Percentiles rank a stretch among this genome's conserved stretches.
Conservation (phyloP, 148 eudicot genomes). For the Oxyria digyna region DNA sequence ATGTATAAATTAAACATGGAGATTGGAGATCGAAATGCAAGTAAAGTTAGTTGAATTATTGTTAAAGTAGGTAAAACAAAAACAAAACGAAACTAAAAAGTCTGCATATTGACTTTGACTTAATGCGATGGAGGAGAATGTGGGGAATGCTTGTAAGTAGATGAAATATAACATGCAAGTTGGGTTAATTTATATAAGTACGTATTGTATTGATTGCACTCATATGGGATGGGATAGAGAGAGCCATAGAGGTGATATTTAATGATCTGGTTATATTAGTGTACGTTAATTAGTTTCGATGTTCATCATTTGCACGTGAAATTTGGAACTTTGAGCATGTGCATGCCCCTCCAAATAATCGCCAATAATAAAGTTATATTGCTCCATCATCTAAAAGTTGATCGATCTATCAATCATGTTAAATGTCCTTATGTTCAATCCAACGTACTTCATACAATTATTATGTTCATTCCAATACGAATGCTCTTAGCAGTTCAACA, state of each 20-base stretch:
- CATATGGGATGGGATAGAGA: no score
- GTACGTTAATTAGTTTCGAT: not conserved
- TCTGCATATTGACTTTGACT: slow-evolving; percentile 8
- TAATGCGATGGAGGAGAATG: not conserved
- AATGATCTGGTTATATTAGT: not conserved
- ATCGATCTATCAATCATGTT: not conserved
- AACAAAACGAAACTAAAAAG: not conserved
- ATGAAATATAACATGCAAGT: not conserved
- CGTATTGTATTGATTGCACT: not conserved
- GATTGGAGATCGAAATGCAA: no score
- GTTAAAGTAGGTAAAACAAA: not conserved
- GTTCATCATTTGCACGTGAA: slow-evolving; percentile 1
- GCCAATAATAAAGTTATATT: not conserved
- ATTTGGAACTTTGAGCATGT: not conserved
- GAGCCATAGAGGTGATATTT: not conserved
- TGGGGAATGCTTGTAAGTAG: slow-evolving; percentile 8
- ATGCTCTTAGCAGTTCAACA: no score
- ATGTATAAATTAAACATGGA: no score
- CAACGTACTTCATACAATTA: not conserved
- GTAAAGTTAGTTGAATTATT: slow-evolving; percentile 3
- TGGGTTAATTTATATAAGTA: not conserved
- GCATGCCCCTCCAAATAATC: not conserved
- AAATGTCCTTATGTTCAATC: not conserved
- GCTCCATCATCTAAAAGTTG: not conserved
- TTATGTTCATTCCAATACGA: not conserved